Conservation (phyloP, 176 grass and related monocot genomes). For the Rhynchospora tenuis region DNA sequence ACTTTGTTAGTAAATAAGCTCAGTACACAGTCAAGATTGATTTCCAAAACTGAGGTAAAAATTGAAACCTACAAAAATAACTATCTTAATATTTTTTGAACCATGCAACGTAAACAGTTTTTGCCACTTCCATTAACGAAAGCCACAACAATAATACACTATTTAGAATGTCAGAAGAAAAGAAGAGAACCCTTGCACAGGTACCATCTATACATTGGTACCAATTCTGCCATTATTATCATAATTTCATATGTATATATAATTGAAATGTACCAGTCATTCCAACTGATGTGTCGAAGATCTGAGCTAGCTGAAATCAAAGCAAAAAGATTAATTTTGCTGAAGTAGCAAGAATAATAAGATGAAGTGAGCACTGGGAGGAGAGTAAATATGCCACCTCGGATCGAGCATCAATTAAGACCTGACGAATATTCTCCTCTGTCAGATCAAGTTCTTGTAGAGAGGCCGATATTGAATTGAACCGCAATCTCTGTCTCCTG, state of each 20-base stretch:
- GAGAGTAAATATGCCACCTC: conserved; percentile 30
- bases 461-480: conserved; percentile 22
- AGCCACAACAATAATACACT: too few species aligned
- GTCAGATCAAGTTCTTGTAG: conserved; percentile 77
- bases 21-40: background rate
- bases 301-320: conserved; percentile 64
- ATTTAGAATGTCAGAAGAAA: too few species aligned
- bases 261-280: conserved; percentile 54
- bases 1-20: background rate
- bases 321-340: background rate
- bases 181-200: too few species aligned
- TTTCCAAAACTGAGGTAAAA: background rate
- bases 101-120: too few species aligned
- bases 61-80: background rate
- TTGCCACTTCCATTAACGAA: too few species aligned
- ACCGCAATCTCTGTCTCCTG: conserved; percentile 5
- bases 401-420: conserved; percentile 54
- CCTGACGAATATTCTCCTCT: conserved; percentile 72
- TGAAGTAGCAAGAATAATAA: background rate
- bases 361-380: background rate
- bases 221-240: background rate
- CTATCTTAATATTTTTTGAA: background rate
- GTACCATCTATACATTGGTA: too few species aligned
- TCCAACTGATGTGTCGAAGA: conserved; percentile 80
- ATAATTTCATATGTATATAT: background rate